A percentile compares a stretch with the other conserved stretches of the same genome.
phyloP scores from a whole-genome alignment of 2,329 filamentous ascomycete species.

The Fragosphaeria purpurea region DNA sequence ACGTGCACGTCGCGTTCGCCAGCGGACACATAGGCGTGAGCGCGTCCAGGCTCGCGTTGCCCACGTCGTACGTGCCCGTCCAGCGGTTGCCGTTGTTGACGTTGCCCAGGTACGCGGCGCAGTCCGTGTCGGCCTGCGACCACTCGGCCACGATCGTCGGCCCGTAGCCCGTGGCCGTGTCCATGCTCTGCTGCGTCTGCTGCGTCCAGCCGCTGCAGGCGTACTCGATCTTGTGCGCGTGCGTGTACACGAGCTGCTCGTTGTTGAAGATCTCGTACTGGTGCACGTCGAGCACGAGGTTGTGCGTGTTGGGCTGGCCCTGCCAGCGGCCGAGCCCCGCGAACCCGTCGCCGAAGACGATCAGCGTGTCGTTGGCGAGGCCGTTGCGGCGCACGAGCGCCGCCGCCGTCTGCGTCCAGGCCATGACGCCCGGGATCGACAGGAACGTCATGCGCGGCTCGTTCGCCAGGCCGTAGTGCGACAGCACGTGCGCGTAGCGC shows the following conservation, averaged over 20 bases:
- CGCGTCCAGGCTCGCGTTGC: slow-evolving; percentile 50
- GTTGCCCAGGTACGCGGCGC: slow-evolving; percentile 77
- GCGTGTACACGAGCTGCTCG: slow-evolving; percentile 70
- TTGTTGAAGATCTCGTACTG: slow-evolving; percentile 98
- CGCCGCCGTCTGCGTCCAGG: slow-evolving; percentile 71
- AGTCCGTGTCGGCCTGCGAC: slow-evolving; percentile 96
- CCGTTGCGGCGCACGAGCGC: slow-evolving; percentile 67
- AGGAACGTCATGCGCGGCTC: slow-evolving; percentile 83
- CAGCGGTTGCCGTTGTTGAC: slow-evolving; percentile 81
- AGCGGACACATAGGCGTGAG: slow-evolving; percentile 66
- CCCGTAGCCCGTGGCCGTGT: slow-evolving; percentile 71
- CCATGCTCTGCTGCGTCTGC: slow-evolving; percentile 63
- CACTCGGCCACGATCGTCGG: slow-evolving; percentile 94
- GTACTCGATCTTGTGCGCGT: slow-evolving; percentile 75
- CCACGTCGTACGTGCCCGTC: slow-evolving; percentile 74
- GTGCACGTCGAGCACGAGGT: slow-evolving; percentile 87
- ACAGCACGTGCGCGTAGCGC: slow-evolving; percentile 83
- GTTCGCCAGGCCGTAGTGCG: slow-evolving; percentile 90
- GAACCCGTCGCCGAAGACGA: slow-evolving; percentile 93
- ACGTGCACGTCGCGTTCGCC: slow-evolving; percentile 56
- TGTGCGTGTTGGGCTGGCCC: slow-evolving; percentile 61
- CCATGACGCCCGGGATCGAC: slow-evolving; percentile 53
- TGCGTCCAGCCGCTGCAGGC: slow-evolving; percentile 80
- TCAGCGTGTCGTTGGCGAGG: slow-evolving; percentile 47
- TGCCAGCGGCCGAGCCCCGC: slow-evolving; percentile 87